Evolutionary conservation across 2,329 filamentous ascomycete genomes (phyloP).

Genomic region (Phyllosticta citrichinensis): DNA sequence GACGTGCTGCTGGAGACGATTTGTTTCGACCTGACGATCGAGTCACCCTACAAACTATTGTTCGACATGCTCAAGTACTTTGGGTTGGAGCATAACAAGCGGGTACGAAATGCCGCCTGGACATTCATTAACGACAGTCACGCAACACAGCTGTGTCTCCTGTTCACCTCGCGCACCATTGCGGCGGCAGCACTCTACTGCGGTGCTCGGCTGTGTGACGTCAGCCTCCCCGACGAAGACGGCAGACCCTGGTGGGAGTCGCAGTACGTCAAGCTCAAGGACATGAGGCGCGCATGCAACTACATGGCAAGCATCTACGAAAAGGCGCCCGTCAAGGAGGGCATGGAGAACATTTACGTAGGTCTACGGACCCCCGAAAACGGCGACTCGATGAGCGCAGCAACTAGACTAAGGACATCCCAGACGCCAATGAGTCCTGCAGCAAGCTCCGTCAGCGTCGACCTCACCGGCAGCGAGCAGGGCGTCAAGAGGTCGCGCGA

Average conservation of each 20-base stretch:
- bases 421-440: constrained; percentile 15
- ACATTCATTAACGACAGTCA: constrained; percentile 87
- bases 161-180: constrained; percentile 69
- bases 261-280: constrained; percentile 58
- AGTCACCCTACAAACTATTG: constrained; percentile 76
- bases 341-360: constrained; percentile 37
- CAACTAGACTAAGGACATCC: constrained; percentile 21
- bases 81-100: constrained; percentile 66
- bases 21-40: constrained; percentile 87
- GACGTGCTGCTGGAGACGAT: constrained; percentile 84
- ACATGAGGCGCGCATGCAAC: constrained; percentile 64
- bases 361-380: constrained; percentile 32
- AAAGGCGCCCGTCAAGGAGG: constrained; percentile 27
- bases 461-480: constrained; percentile 19
- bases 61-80: constrained; percentile 71
- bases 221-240: constrained; percentile 61
- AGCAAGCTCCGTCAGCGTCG: constrained; percentile 13
- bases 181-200: constrained; percentile 83
- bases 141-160: constrained; percentile 72
- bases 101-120: constrained; percentile 78
- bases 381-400: constrained; percentile 20
- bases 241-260: constrained; percentile 82
- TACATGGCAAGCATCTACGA: constrained; percentile 55
- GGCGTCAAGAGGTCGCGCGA: constrained; percentile 16
- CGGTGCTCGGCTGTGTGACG: constrained; percentile 62